phyloP scores from a whole-genome alignment of 2,329 filamentous ascomycete species.

The Arachnomyces sp. region DNA sequence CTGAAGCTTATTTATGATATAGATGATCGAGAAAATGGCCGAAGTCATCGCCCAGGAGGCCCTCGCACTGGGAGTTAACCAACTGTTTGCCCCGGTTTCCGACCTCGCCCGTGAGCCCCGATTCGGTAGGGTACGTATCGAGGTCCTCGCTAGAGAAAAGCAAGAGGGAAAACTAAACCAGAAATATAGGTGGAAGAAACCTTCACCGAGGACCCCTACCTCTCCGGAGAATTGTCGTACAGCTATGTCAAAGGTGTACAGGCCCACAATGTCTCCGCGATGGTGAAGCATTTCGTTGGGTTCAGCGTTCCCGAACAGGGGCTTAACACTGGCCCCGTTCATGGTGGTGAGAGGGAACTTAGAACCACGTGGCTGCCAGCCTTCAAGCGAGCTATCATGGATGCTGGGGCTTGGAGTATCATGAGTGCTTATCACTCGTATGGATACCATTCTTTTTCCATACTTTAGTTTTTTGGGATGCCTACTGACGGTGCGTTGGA shows the following conservation, averaged over 20 bases:
- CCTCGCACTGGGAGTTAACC: slow-evolving; percentile 59
- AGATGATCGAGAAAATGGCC: slow-evolving; percentile 58
- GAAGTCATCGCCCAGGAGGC: slow-evolving; percentile 57
- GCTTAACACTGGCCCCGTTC: slow-evolving; percentile 56
- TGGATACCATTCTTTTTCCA: too few species aligned
- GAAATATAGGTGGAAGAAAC: slow-evolving; percentile 55
- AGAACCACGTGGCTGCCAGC: slow-evolving; percentile 48
- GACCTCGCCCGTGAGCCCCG: slow-evolving; percentile 64
- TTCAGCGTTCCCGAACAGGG: slow-evolving; percentile 64
- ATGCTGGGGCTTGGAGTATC: slow-evolving; percentile 57
- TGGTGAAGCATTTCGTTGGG: slow-evolving; percentile 67
- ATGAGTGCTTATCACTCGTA: slow-evolving; percentile 65
- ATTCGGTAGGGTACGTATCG: slow-evolving; percentile 45
- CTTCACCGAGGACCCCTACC: slow-evolving; percentile 59
- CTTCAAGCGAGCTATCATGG: slow-evolving; percentile 63
- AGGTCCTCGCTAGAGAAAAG: too few species aligned
- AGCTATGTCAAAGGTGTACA: slow-evolving; percentile 55
- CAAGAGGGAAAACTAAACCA: neutral
- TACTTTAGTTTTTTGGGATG: too few species aligned
- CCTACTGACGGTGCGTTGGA: too few species aligned
- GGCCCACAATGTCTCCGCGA: slow-evolving; percentile 56
- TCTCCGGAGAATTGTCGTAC: slow-evolving; percentile 61
- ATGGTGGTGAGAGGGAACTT: slow-evolving; percentile 48
- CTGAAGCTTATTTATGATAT: too few species aligned
- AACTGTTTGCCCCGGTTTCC: slow-evolving; percentile 62